phyloP scores from a whole-genome alignment of 2,329 filamentous ascomycete genomes.

The Arthrobotrys megalospora region DNA sequence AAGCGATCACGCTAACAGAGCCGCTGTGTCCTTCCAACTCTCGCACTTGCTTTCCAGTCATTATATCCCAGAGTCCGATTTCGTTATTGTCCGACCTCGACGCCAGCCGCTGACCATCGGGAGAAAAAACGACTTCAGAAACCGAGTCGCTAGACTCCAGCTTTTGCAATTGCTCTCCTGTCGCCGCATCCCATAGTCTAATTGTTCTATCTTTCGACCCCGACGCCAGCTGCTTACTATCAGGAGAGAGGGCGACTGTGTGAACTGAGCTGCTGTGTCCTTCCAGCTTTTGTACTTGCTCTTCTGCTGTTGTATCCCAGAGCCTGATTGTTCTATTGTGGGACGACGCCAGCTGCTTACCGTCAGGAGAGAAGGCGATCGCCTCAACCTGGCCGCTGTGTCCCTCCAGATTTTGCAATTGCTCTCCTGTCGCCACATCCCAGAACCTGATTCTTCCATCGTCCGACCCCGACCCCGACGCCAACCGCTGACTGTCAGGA shows the following conservation, averaged over 20 bases:
- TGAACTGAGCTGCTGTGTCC: neutral
- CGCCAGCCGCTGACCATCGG: neutral
- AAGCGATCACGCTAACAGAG: too few relatives aligned
- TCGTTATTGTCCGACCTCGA: constrained; percentile 20
- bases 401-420: too few relatives aligned
- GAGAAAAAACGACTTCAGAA: neutral
- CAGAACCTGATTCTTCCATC: constrained; percentile 23
- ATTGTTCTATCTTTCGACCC: neutral
- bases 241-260: neutral
- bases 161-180: too few relatives aligned
- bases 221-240: constrained; percentile 15
- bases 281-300: too few relatives aligned
- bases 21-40: neutral
- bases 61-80: neutral
- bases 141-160: too few relatives aligned
- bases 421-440: too few relatives aligned
- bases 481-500: neutral
- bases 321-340: constrained; percentile 49
- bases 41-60: too few relatives aligned
- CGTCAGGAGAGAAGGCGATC: constrained; percentile 59
- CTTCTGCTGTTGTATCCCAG: neutral
- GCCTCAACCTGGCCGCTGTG: neutral
- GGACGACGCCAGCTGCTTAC: constrained; percentile 1
- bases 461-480: neutral
- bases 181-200: too few relatives aligned